Conservation (phyloP, 2,329 filamentous ascomycete genomes). For the Aspergillus tanneri region DNA sequence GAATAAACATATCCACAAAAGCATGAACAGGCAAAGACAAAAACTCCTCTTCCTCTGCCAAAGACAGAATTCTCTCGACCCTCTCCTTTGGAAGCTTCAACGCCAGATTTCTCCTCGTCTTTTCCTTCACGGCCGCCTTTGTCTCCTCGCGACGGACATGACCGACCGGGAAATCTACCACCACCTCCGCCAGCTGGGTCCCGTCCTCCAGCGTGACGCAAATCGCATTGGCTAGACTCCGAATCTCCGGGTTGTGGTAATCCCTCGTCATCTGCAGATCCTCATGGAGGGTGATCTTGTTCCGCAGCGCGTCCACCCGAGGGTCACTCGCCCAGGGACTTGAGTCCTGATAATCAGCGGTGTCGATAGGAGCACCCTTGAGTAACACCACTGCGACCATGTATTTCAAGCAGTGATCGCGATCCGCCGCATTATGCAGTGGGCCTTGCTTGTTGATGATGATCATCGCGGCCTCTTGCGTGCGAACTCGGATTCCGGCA, state of each 20-base stretch:
- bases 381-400: slow-evolving; percentile 34
- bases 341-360: slow-evolving; percentile 30
- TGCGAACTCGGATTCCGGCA: slow-evolving; percentile 28
- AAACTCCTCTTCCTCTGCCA: no score
- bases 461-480: slow-evolving; percentile 27
- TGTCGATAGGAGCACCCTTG: slow-evolving; percentile 28
- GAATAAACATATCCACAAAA: no score
- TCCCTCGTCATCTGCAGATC: slow-evolving; percentile 32
- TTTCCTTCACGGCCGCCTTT: no score
- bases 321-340: slow-evolving; percentile 24
- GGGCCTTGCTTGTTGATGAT: slow-evolving; percentile 36
- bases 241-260: slow-evolving; percentile 30
- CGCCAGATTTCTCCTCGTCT: no score
- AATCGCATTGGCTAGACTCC: slow-evolving; percentile 29
- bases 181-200: slow-evolving; percentile 26
- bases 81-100: no score
- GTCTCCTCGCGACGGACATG: no score
- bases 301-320: slow-evolving; percentile 25
- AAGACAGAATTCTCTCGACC: no score
- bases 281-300: slow-evolving; percentile 25
- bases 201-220: slow-evolving; percentile 27
- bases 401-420: slow-evolving; percentile 40
- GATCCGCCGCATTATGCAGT: slow-evolving; percentile 33
- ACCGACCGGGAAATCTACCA: slow-evolving; percentile 40
- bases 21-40: no score